Evolutionary conservation across 306 rosid species (phyloP).

Genomic region (Trifolium pratense): DNA sequence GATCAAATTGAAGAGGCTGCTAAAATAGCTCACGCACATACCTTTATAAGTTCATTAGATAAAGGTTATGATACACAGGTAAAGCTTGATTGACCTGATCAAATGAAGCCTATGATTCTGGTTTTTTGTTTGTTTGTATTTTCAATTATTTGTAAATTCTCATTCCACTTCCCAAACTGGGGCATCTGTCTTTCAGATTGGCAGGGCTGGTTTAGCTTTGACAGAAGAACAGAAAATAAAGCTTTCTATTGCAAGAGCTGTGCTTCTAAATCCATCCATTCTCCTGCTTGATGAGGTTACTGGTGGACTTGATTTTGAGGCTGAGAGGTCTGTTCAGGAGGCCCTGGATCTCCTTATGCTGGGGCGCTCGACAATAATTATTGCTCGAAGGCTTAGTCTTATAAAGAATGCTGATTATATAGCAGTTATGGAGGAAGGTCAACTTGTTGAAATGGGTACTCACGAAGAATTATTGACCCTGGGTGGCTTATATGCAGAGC

Average conservation of each 20-base stretch:
- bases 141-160: constrained; percentile 26
- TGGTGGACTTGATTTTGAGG: constrained; percentile 99
- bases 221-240: constrained; percentile 96
- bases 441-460: constrained; percentile 97
- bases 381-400: constrained; percentile 99
- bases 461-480: constrained; percentile 85
- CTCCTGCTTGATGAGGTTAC: constrained; percentile 99
- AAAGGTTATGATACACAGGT: constrained; percentile 95
- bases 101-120: constrained; percentile 23
- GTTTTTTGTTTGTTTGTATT: constrained; percentile 23
- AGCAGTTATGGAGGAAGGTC: constrained; percentile 99
- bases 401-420: constrained; percentile 98
- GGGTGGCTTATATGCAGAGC: constrained; percentile 95
- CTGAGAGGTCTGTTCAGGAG: constrained; percentile 96
- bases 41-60: constrained; percentile 90
- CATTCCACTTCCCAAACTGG: constrained; percentile 13
- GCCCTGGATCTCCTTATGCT: constrained; percentile 97
- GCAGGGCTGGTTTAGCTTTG: constrained; percentile 87
- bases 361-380: constrained; percentile 96
- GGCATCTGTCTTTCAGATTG: constrained; percentile 74
- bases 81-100: constrained; percentile 42
- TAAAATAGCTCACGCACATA: constrained; percentile 97
- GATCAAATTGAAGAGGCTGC: constrained; percentile 99
- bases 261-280: constrained; percentile 93
- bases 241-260: constrained; percentile 98